Base-by-base conservation (phyloP, 129 eudicot genomes). In the Tagetes erecta region DNA sequence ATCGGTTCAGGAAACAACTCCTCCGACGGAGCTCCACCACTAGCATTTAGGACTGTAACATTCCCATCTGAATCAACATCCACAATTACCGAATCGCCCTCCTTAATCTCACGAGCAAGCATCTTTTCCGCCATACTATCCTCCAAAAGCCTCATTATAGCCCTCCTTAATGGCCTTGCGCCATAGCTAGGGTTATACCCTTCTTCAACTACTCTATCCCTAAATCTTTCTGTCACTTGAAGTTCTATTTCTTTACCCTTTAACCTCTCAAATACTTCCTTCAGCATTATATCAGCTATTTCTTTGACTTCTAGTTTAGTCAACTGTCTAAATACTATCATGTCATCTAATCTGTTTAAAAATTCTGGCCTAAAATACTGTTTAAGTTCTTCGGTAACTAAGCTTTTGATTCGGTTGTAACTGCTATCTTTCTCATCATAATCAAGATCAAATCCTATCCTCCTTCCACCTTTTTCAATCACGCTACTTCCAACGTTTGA, bases 381-480 rank as follows among this genome's bases (percentile, higher is more conserved):
- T 56, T 76, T 86, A 4, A 82, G 41, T 45, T 82, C 80, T 14
- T 76, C 81, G 1, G 77, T 62, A 3, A 86, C 87, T 14, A 51
- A 47, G 2, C 47, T 20, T 73, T 79, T 86, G 31, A 86, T 74
- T 4, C 78, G 30, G 14, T 76, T 87, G 71, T 92, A 92, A 75
- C 96, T 86, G 70, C 83, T 80, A 68, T 92, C 98, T 70, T 90
- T 80, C 87, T 90, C 95, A n/a, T 86, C 92, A 4, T 80, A 84
- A 58, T 86, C 96, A 0, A 92, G 83, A 58, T 87, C 88, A 14
- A 92, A 92, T 4, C 98, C 96, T 5, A 92, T 85, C 10, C 90
- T 74, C 0, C 98, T 84, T n/a, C 92, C 80, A 51, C 67, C 80
- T 0, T 78, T 69, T 31, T 76, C 81, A 8, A 59, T 68, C 73